A percentile compares a stretch with the other conserved stretches of the same genome.
Conservation (phyloP, 1,139 yeast species). For the Geotrichum fermentans region DNA sequence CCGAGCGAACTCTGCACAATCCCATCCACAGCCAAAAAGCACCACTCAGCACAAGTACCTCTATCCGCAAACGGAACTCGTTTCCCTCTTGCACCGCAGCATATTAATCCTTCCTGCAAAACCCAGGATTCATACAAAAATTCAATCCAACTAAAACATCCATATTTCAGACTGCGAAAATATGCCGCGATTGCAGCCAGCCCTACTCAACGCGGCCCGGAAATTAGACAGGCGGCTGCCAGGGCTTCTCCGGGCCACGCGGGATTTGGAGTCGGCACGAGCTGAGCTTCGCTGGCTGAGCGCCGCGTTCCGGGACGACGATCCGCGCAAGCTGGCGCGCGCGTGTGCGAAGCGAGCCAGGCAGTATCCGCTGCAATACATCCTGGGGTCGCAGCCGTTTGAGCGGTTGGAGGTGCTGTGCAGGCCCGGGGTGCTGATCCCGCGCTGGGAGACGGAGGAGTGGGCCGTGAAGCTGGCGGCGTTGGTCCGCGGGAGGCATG, state of each 20-base stretch:
- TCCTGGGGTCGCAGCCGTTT: constrained; percentile 83
- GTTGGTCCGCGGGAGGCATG: constrained; percentile 26
- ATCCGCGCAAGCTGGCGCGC: constrained; percentile 12
- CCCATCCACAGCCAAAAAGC: no score
- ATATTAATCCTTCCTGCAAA: background rate
- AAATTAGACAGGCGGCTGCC: constrained; percentile 25
- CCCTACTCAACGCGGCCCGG: constrained; percentile 19
- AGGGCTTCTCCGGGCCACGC: constrained; percentile 25
- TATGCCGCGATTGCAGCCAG: constrained; percentile 22
- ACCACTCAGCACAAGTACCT: no score
- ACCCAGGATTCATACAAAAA: background rate
- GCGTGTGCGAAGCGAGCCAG: constrained; percentile 34
- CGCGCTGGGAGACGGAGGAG: constrained; percentile 94
- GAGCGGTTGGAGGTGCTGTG: constrained; percentile 62
- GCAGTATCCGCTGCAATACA: constrained; percentile 71
- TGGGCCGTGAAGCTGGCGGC: constrained; percentile 56
- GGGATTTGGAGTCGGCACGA: constrained; percentile 32
- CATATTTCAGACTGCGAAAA: background rate
- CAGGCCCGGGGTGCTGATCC: constrained; percentile 66
- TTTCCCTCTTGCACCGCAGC: background rate
- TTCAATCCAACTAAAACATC: background rate
- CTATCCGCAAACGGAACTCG: background rate
- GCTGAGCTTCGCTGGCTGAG: constrained; percentile 52
- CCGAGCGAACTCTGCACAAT: no score
- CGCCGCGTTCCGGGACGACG: constrained; percentile 35